These are phyloP conservation scores for Heliamphora exappendiculata DNA, from an alignment of 148 eudicot species.

Conservation along the genomic window DNA sequence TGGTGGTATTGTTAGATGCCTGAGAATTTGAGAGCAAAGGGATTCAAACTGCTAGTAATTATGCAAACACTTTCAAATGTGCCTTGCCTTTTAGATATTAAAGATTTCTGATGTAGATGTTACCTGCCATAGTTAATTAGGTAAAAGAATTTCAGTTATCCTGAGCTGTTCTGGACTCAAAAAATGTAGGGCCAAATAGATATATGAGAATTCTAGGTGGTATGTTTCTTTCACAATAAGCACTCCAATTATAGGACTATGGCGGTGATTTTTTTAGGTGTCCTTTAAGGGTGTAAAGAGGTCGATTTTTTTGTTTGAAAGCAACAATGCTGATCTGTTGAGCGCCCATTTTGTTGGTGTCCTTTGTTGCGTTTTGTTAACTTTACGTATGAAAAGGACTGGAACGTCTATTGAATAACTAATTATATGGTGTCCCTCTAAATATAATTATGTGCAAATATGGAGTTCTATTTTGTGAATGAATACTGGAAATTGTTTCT, in stretches of 20 bases:
- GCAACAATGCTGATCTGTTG: background rate
- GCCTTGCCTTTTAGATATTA: background rate
- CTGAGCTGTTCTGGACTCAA: background rate
- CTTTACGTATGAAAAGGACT: background rate
- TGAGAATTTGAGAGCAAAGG: background rate
- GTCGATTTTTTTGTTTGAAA: background rate
- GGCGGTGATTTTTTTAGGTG: background rate
- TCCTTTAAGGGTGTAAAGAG: background rate
- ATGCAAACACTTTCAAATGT: background rate
- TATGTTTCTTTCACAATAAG: background rate
- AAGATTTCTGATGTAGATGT: background rate
- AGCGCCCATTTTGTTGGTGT: background rate
- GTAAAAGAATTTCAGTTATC: background rate
- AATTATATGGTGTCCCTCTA: background rate
- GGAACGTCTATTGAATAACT: background rate
- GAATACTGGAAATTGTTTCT: slow-evolving; percentile 4
- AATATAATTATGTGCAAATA: background rate
- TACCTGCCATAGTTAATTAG: background rate
- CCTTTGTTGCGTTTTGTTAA: no score
- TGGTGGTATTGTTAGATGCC: no score
- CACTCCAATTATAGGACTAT: background rate
- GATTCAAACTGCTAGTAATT: background rate
- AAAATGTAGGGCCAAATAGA: background rate
- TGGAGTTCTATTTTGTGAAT: background rate
- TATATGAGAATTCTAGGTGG: background rate